Evolutionary conservation across 164 flowering plant genomes (phyloP), one percentile per base, ranked within the genome.

Genomic region (Taxillus chinensis): DNA sequence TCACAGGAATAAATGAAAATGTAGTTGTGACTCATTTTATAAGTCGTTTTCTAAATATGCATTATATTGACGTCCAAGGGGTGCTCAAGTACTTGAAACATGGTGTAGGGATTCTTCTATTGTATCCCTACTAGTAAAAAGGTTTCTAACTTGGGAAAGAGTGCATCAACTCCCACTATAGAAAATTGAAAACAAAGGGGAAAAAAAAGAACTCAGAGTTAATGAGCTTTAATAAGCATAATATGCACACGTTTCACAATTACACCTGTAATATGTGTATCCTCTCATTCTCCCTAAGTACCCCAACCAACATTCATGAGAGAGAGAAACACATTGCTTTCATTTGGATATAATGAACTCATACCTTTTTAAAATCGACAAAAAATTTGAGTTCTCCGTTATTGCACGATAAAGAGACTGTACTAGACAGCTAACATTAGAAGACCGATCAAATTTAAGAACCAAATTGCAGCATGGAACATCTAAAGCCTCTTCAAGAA

Each of bases 391-490:
- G 55, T 86, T 84, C 51, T 75, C 75, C 89, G 79, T 86, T 61
- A 95, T 80, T 45, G 98, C 98, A 67, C 95, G 92, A 15, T 96
- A 96, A 39, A 91, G 77, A 12, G 98, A 92, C 73, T 92, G 95
- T 64, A 89, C 87, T 68, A 87, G 87, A 69, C 96, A 86, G 67
- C 93, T 82, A 54, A 87, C 76, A 7, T 82, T 92, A 45, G 74
- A 50, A 46, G 87, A 71, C 15, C 78, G 93, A 68, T 92, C 98
- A 72, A 89, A 92, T 74, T 95, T 79, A n/a, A 92, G 75, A 49
- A 92, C 98, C 74, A 90, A 75, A 59, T 89, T 89, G 82, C 98
- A 92, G 64, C 86, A 81, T 76, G 87, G 96, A 51, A 92, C 95
- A 78, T 92, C 96, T 63, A 92, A 71, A 37, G 96, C 98, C 71